Evolutionary conservation across 2,329 filamentous ascomycete species (phyloP).

Genomic region (Penicillium sp.): DNA sequence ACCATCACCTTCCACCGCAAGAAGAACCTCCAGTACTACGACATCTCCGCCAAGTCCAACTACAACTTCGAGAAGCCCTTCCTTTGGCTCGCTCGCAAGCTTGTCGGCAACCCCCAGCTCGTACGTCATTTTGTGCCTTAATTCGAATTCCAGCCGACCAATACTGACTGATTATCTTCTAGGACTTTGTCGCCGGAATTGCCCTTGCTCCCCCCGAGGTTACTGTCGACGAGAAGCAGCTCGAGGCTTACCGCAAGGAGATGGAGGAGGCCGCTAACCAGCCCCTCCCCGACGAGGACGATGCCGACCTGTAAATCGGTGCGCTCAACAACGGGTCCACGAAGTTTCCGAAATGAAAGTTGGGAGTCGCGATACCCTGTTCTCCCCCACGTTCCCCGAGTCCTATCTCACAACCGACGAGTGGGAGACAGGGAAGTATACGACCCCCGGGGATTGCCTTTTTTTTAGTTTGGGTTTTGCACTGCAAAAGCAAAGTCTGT

Average conservation of each 20-base stretch:
- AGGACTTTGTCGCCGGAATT: constrained; percentile 96
- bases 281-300: constrained; percentile 94
- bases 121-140: constrained; percentile 53
- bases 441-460: constrained; percentile 10
- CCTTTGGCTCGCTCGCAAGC: constrained; percentile 98
- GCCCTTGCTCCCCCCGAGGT: constrained; percentile 94
- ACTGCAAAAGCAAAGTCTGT: constrained; percentile 25
- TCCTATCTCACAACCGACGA: background rate
- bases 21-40: constrained; percentile 99
- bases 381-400: constrained; percentile 8
- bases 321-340: constrained; percentile 13
- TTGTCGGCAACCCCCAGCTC: constrained; percentile 86
- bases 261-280: constrained; percentile 76
- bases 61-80: constrained; percentile 99
- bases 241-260: constrained; percentile 82
- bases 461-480: constrained; percentile 22
- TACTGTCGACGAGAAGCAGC: constrained; percentile 77
- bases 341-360: constrained; percentile 16
- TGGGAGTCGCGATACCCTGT: constrained; percentile 10
- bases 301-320: constrained; percentile 58
- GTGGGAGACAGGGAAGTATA: constrained; percentile 6
- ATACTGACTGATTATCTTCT: constrained; percentile 25
- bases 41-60: constrained; percentile 99
- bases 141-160: constrained; percentile 18
- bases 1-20: constrained; percentile 99